phyloP scores from a whole-genome alignment of 2,329 filamentous ascomycete species.

The Cladosporium sp. region DNA sequence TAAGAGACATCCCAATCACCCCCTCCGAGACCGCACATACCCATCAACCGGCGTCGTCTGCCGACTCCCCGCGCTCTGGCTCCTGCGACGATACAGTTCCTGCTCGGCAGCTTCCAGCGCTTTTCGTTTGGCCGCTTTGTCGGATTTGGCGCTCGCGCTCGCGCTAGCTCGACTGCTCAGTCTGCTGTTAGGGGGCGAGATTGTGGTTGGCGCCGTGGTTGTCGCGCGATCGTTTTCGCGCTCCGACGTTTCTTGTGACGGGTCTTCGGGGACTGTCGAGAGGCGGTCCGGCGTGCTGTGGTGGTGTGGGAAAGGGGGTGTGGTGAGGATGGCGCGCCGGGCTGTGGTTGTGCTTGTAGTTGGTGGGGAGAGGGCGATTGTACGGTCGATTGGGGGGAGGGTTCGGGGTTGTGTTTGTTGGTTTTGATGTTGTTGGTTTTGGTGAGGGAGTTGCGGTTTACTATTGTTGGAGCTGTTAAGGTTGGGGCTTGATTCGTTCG shows the following conservation, averaged over 20 bases:
- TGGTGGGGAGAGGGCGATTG: constrained; percentile 29
- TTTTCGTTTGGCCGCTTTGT: constrained; percentile 32
- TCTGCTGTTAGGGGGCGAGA: constrained; percentile 22
- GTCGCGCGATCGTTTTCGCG: constrained; percentile 16
- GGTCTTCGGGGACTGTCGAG: constrained; percentile 30
- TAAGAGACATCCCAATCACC: not conserved
- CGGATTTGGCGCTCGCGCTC: constrained; percentile 21
- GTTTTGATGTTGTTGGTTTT: constrained; percentile 9
- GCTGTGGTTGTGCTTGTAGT: constrained; percentile 10
- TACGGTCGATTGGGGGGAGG: constrained; percentile 24
- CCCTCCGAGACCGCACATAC: constrained; percentile 21
- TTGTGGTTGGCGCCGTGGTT: constrained; percentile 13
- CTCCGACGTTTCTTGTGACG: constrained; percentile 16
- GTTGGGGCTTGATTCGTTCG: constrained; percentile 17
- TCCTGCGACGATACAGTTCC: constrained; percentile 21
- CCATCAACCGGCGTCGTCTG: constrained; percentile 27
- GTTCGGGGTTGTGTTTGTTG: not conserved
- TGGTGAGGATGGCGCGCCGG: not conserved
- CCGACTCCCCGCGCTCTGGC: constrained; percentile 21
- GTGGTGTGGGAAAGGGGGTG: not conserved
- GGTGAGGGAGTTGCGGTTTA: constrained; percentile 5
- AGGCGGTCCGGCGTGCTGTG: constrained; percentile 25
- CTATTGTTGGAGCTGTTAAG: constrained; percentile 3
- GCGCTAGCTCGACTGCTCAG: constrained; percentile 21
- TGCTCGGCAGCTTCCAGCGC: constrained; percentile 30